A percentile compares a stretch with the other conserved stretches of the same genome.
phyloP scores from a whole-genome alignment of 768 basidiomycete species.

The Phanerochaete sordida region DNA sequence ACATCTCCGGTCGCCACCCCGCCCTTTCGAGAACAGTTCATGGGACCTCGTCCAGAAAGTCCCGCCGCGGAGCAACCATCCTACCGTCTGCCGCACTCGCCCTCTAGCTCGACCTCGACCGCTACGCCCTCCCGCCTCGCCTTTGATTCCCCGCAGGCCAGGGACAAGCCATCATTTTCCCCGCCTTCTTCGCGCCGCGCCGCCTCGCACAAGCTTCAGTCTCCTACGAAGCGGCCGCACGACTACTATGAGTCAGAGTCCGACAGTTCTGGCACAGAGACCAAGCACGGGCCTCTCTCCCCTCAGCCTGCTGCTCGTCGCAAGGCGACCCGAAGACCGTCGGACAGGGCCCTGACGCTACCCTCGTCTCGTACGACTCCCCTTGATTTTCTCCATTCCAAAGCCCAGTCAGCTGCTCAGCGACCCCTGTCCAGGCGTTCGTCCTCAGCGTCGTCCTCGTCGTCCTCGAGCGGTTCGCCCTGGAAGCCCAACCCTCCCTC shows the following conservation, averaged over 20 bases:
- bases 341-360: constrained; percentile 31
- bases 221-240: constrained; percentile 25
- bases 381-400: constrained; percentile 19
- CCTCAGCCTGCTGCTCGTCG: constrained; percentile 25
- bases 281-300: constrained; percentile 28
- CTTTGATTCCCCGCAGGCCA: constrained; percentile 22
- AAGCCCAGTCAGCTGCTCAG: constrained; percentile 13
- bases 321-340: constrained; percentile 17
- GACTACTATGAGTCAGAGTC: constrained; percentile 30
- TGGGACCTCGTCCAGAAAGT: constrained; percentile 22
- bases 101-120: constrained; percentile 39
- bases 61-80: constrained; percentile 19
- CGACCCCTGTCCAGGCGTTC: constrained; percentile 22
- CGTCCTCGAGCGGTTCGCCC: constrained; percentile 19
- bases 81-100: constrained; percentile 41
- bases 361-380: constrained; percentile 28
- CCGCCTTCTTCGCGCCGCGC: constrained; percentile 19
- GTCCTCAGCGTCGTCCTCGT: constrained; percentile 23
- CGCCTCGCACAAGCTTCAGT: constrained; percentile 22
- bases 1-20: constrained; percentile 1
- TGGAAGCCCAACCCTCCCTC: constrained; percentile 15
- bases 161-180: constrained; percentile 26
- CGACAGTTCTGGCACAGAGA: constrained; percentile 45
- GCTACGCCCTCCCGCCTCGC: constrained; percentile 37
- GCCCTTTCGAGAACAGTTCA: constrained; percentile 14